These are phyloP conservation scores for Trichoderma simmonsii DNA, from an alignment of 2,329 filamentous ascomycete genomes.

Conservation along the genomic window DNA sequence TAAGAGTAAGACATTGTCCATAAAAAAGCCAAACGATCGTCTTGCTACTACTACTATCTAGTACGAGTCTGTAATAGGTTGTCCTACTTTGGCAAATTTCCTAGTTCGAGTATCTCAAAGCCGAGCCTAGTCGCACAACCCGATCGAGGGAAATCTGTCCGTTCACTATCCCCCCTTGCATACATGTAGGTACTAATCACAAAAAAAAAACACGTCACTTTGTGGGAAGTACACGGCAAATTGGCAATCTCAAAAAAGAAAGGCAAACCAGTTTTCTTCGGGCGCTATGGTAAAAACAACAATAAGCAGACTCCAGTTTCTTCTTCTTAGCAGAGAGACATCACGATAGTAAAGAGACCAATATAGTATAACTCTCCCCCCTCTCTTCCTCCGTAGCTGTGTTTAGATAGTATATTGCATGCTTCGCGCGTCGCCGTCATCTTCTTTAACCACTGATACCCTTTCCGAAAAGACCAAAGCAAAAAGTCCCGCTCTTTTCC, in stretches of 20 bases:
- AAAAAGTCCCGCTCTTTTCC: neutral
- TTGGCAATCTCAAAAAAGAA: neutral
- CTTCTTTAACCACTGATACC: neutral
- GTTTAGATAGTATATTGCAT: neutral
- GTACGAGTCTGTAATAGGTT: neutral
- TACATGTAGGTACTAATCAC: neutral
- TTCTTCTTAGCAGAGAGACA: neutral
- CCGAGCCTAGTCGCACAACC: neutral
- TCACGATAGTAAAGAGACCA: neutral
- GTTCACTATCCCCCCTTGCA: neutral
- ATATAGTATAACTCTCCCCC: neutral
- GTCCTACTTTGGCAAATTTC: neutral
- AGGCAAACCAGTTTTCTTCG: neutral
- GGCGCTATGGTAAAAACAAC: neutral
- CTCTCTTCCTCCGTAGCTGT: neutral
- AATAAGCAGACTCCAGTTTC: neutral
- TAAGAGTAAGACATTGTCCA: neutral
- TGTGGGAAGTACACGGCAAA: neutral
- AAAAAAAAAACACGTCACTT: neutral
- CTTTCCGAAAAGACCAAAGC: too few relatives aligned
- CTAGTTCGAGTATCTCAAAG: neutral
- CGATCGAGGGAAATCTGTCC: neutral
- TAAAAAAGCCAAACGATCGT: neutral
- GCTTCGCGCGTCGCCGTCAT: neutral
- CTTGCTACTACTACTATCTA: neutral